Evolutionary conservation across 495 filamentous ascomycete species (phyloP).

Genomic region (Hypoxylon fuscum): DNA sequence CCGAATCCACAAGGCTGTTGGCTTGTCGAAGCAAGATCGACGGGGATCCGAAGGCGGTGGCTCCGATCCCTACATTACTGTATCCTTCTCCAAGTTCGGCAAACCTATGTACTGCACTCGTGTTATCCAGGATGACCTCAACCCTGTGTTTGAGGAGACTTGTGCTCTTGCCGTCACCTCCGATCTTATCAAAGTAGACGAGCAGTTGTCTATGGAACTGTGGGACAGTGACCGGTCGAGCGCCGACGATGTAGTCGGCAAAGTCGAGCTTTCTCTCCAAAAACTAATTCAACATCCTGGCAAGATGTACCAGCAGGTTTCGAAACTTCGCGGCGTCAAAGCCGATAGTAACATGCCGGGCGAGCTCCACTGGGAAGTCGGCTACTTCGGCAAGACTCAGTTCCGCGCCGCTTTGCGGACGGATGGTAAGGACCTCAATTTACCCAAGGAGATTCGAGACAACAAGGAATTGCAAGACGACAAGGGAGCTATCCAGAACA

Average conservation of each 20-base stretch:
- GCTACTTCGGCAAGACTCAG: conserved; percentile 89
- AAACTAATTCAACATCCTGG: conserved; percentile 94
- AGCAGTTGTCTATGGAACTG: conserved; percentile 90
- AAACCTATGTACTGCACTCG: conserved; percentile 98
- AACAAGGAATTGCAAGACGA: conserved; percentile 86
- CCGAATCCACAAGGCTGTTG: conserved; percentile 85
- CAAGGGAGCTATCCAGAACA: conserved; percentile 78
- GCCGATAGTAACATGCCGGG: conserved; percentile 90
- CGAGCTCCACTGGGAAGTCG: conserved; percentile 94
- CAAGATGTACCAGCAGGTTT: conserved; percentile 91
- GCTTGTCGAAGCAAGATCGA: conserved; percentile 90
- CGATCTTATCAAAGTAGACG: conserved; percentile 89
- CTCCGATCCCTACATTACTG: conserved; percentile 89
- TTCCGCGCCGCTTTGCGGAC: conserved; percentile 83
- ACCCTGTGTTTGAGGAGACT: conserved; percentile 91
- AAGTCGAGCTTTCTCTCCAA: conserved; percentile 90
- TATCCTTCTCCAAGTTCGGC: conserved; percentile 80
- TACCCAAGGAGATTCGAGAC: conserved; percentile 76
- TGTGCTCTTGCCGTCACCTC: conserved; percentile 86
- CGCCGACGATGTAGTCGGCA: conserved; percentile 93
- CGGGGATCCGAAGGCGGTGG: conserved; percentile 86
- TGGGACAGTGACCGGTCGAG: conserved; percentile 93
- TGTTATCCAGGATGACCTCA: conserved; percentile 92
- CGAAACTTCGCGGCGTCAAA: conserved; percentile 80
- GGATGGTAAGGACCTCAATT: conserved; percentile 80